A percentile compares a stretch with the other conserved stretches of the same genome.
Conservation (phyloP, 768 basidiomycete species). For the Lactarius akahatsu region DNA sequence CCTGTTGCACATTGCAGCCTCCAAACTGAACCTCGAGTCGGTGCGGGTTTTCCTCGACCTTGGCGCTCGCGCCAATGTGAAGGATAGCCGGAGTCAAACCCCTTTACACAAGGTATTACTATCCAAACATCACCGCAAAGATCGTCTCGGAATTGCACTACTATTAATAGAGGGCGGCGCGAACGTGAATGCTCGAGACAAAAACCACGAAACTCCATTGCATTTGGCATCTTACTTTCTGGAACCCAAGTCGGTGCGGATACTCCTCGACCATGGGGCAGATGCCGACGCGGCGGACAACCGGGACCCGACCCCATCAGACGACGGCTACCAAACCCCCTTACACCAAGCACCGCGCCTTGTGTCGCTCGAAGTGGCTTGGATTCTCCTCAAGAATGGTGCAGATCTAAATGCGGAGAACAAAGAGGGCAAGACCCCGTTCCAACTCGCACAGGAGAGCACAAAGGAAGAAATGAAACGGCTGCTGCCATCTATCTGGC, state of each 20-base stretch:
- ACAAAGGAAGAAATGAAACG: not conserved
- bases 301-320: not conserved
- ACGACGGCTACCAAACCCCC: not conserved
- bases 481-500: too few species aligned
- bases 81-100: not conserved
- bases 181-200: not conserved
- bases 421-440: not conserved
- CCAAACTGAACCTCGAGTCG: too few species aligned
- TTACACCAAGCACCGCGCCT: not conserved
- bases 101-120: not conserved
- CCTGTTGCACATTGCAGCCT: too few species aligned
- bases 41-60: not conserved
- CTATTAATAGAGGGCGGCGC: not conserved
- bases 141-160: not conserved
- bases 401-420: not conserved
- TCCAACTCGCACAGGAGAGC: not conserved
- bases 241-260: not conserved
- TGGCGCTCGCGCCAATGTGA: not conserved
- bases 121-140: too few species aligned
- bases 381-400: not conserved
- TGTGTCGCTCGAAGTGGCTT: not conserved
- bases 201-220: not conserved
- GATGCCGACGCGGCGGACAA: not conserved
- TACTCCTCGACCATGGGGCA: not conserved
- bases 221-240: not conserved